Evolutionary conservation across 768 basidiomycete species (phyloP).

Genomic region (Macrolepiota albuminosa): DNA sequence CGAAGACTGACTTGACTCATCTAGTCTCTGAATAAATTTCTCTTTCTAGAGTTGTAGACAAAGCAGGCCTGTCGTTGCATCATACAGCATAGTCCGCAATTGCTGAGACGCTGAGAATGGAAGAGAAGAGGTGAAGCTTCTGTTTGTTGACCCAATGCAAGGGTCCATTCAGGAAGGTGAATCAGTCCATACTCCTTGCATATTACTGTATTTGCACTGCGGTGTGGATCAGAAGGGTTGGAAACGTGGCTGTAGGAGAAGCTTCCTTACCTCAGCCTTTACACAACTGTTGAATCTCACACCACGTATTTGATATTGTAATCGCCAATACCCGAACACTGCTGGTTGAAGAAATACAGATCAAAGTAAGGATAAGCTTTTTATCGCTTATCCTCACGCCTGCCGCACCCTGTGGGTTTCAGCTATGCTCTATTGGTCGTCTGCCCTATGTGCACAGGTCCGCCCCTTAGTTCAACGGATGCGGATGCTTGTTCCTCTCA

Average conservation of each 20-base stretch:
- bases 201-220: not conserved
- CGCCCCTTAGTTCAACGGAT: not conserved
- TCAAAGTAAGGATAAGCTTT: not conserved
- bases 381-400: not conserved
- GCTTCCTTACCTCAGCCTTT: not conserved
- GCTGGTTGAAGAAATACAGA: not conserved
- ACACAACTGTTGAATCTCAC: not conserved
- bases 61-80: not conserved
- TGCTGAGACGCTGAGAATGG: not conserved
- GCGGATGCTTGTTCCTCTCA: not conserved
- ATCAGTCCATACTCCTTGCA: not conserved
- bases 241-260: not conserved
- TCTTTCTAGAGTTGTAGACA: not conserved
- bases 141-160: not conserved
- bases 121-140: not conserved
- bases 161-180: not conserved
- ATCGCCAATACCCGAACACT: not conserved
- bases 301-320: not conserved
- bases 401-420: not conserved
- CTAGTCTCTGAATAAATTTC: not conserved
- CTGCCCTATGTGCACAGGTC: not conserved
- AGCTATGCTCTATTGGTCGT: not conserved
- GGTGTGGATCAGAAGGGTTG: not conserved
- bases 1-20: not conserved
- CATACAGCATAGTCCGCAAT: not conserved